Base-by-base conservation (phyloP, 495 filamentous ascomycete genomes). In the Hypoxylon crocopeplum region DNA sequence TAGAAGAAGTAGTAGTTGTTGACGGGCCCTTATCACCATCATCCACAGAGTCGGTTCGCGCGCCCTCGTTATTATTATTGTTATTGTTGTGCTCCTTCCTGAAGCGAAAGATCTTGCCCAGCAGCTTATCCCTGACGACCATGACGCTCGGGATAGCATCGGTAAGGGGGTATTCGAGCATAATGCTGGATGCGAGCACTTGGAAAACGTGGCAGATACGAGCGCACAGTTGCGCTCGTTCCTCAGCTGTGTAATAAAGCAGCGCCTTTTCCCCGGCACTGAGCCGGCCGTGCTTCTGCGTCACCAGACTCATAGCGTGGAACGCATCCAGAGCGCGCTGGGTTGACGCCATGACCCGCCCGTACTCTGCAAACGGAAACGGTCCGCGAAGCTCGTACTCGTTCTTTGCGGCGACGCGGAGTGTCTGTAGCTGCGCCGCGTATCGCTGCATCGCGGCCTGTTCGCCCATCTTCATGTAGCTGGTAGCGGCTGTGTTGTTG, bases 141-240 rank as follows among this genome's bases (percentile, higher is more conserved):
- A 88, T 82, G 19, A 92, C 88, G 56, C 85, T 93, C 3, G 94
- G 94, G 10, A 98, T 73, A 17, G 87, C 88, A 62, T 95, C 91
- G 19, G 88, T 95, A 32, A 98, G 76, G 0, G 94, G 93, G 59
- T 96, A 97, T 68, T 95, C 93, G 0, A 98, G 81, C 76, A 94
- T 94, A 71, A 98, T 84, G 1, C 90, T 94, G 1, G 89, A 93
- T 1, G 93, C 94, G 58, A 98, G 83, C 1, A 97, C 93, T 58
- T 94, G 90, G 55, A 98, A 88, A 33, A 98, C 81, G 79, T 98
- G 94, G 68, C 91, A 93, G 58, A 98, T 94, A 27, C 94, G 84
- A 19, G 86, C 81, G 56, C 89, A 92, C 17, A 98, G 77, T 65
- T 91, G 85, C 16, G 80, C 83, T 19, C 93, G 79, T 69, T 98